Conservation (phyloP, 441 rosid species). For the Syzygium malaccense region DNA sequence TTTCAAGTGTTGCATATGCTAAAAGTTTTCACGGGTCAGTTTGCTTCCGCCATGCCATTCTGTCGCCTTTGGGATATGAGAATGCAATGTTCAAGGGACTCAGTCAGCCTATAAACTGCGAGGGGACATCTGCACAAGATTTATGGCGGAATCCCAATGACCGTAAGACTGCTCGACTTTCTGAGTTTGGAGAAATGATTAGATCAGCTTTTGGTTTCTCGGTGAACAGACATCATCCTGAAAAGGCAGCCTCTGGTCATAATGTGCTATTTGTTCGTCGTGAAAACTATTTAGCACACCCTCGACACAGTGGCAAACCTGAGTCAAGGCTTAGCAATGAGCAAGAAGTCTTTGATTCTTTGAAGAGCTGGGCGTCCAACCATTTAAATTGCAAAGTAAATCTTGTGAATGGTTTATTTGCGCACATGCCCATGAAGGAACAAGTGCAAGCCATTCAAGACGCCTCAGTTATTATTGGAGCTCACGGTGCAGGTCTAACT, state of each 20-base stretch:
- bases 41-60: slow-evolving; percentile 11
- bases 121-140: slow-evolving; percentile 5
- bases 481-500: slow-evolving; percentile 14
- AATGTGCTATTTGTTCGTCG: slow-evolving; percentile 12
- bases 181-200: slow-evolving; percentile 15
- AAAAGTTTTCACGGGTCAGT: slow-evolving; percentile 9
- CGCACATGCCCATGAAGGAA: slow-evolving; percentile 13
- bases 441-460: slow-evolving; percentile 16
- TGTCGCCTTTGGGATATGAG: slow-evolving; percentile 15
- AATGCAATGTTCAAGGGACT: slow-evolving; percentile 12
- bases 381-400: slow-evolving; percentile 4
- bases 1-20: slow-evolving; percentile 9
- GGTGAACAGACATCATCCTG: background rate
- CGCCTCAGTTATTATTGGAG: slow-evolving; percentile 13
- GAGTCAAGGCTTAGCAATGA: slow-evolving; percentile 17
- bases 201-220: slow-evolving; percentile 5
- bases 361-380: slow-evolving; percentile 7
- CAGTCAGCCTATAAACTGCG: background rate
- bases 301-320: slow-evolving; percentile 11
- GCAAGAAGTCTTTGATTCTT: slow-evolving; percentile 10
- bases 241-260: background rate
- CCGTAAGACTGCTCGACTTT: slow-evolving; percentile 4
- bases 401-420: slow-evolving; percentile 8
- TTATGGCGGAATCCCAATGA: slow-evolving; percentile 7
- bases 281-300: slow-evolving; percentile 14